Evolutionary conservation across 1,139 yeast species (phyloP).

Genomic region (Pneumocystis oryctolagi): DNA sequence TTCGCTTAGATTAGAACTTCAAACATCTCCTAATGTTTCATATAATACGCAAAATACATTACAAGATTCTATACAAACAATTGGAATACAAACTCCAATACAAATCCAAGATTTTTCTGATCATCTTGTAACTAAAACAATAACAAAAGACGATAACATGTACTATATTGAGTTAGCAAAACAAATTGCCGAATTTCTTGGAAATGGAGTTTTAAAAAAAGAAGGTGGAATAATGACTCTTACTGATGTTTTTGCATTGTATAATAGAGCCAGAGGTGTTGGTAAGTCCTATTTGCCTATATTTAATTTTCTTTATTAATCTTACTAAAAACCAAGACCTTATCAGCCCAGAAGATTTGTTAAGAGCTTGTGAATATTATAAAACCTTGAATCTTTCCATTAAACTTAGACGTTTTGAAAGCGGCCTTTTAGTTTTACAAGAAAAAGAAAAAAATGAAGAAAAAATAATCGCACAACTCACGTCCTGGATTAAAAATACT

Average conservation of each 20-base stretch:
- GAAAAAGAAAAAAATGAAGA: slow-evolving; percentile 27
- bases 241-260: slow-evolving; percentile 44
- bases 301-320: neutral
- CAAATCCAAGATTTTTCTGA: slow-evolving; percentile 24
- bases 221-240: slow-evolving; percentile 46
- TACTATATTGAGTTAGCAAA: slow-evolving; percentile 40
- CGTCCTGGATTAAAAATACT: slow-evolving; percentile 21
- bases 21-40: slow-evolving; percentile 16
- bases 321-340: slow-evolving; percentile 23
- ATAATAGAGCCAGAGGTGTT: slow-evolving; percentile 46
- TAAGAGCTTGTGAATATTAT: slow-evolving; percentile 37
- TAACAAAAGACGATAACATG: slow-evolving; percentile 25
- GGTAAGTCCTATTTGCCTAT: neutral
- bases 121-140: slow-evolving; percentile 26
- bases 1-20: slow-evolving; percentile 30
- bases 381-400: slow-evolving; percentile 34
- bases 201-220: slow-evolving; percentile 29
- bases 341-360: slow-evolving; percentile 44
- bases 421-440: slow-evolving; percentile 35
- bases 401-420: slow-evolving; percentile 28
- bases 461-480: slow-evolving; percentile 23
- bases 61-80: neutral
- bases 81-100: slow-evolving; percentile 2
- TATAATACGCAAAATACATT: neutral
- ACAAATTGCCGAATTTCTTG: slow-evolving; percentile 43